Evolutionary conservation across 257 asterid genomes (phyloP).

Genomic region (Capsicum rhomboideum): DNA sequence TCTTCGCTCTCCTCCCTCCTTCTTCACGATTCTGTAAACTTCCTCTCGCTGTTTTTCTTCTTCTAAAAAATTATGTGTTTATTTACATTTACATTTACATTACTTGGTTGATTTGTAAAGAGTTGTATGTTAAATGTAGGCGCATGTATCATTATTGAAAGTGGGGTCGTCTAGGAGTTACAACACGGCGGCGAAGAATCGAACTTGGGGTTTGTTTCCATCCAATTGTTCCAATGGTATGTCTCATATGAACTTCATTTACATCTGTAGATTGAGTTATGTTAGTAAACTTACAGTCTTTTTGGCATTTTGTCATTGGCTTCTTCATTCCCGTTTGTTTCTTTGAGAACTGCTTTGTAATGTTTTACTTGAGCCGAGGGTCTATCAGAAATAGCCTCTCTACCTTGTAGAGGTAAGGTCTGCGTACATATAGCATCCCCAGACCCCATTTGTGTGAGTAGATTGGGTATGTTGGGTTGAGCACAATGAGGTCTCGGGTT

Average conservation of each 20-base stretch:
- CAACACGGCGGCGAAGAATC: background rate
- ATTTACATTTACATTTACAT: too few relatives aligned
- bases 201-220: background rate
- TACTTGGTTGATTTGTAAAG: background rate
- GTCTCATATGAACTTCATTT: background rate
- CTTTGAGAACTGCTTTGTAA: too few relatives aligned
- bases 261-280: background rate
- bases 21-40: background rate
- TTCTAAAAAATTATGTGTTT: background rate
- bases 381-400: too few relatives aligned
- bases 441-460: too few relatives aligned
- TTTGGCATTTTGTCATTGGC: too few relatives aligned
- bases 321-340: too few relatives aligned
- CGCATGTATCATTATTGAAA: background rate
- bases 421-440: too few relatives aligned
- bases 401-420: too few relatives aligned
- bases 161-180: background rate
- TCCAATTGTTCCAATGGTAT: background rate
- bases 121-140: background rate
- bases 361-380: too few relatives aligned
- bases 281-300: background rate
- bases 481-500: background rate
- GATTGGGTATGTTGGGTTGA: too few relatives aligned
- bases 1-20: background rate
- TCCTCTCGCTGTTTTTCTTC: background rate